These are phyloP conservation scores for Herpetomonas tarakana DNA, from an alignment of 208 protist genomes.

Conservation along the genomic window DNA sequence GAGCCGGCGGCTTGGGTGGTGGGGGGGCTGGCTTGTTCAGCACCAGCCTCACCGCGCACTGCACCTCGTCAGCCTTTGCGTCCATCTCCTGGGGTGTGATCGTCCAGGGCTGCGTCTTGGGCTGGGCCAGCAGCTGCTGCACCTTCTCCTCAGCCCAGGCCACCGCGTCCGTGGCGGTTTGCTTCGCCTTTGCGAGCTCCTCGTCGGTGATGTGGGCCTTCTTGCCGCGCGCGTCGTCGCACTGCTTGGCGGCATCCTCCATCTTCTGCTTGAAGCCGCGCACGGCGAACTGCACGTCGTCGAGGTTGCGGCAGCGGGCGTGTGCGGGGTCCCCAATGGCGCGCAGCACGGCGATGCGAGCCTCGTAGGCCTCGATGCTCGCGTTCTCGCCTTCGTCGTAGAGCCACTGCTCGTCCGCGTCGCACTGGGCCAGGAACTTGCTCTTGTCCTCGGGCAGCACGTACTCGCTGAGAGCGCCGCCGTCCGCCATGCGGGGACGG, in stretches of 20 bases:
- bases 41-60: constrained; percentile 32
- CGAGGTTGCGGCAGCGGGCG: constrained; percentile 45
- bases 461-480: constrained; percentile 71
- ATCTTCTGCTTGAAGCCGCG: constrained; percentile 39
- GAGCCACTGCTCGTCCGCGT: constrained; percentile 85
- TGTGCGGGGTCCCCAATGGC: constrained; percentile 77
- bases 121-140: constrained; percentile 24
- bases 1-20: constrained; percentile 36
- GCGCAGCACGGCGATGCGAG: constrained; percentile 67
- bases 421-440: constrained; percentile 58
- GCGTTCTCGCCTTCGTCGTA: constrained; percentile 86
- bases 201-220: constrained; percentile 75
- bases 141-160: constrained; percentile 55
- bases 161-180: constrained; percentile 48
- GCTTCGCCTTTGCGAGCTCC: constrained; percentile 54
- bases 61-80: constrained; percentile 33
- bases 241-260: constrained; percentile 29
- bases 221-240: constrained; percentile 58
- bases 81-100: constrained; percentile 38
- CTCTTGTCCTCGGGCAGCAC: constrained; percentile 37
- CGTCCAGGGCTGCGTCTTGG: constrained; percentile 42
- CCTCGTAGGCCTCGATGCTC: constrained; percentile 60
- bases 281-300: constrained; percentile 64
- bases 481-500: constrained; percentile 54
- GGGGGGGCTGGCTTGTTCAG: constrained; percentile 50